These are phyloP conservation scores for Chlorella sorokiniana DNA, from an alignment of 139 green algal species.

Conservation along the genomic window DNA sequence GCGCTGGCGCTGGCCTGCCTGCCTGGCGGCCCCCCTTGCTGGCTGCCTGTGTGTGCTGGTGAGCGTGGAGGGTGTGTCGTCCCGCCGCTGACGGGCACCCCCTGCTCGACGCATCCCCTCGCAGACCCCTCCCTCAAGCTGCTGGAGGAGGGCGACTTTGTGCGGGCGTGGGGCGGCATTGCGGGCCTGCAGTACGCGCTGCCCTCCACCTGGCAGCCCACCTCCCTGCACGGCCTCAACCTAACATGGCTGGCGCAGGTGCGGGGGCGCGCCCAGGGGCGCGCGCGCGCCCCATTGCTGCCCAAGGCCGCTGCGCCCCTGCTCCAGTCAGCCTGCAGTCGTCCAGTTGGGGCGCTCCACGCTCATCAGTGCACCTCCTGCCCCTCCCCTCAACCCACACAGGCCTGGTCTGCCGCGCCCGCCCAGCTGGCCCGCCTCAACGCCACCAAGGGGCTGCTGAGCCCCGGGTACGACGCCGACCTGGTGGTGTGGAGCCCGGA, in stretches of 20 bases:
- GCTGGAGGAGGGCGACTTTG: slow-evolving; percentile 85
- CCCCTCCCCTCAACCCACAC: neutral
- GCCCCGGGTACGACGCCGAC: slow-evolving; percentile 81
- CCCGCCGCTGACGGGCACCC: neutral
- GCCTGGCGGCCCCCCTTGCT: neutral
- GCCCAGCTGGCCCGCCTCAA: slow-evolving; percentile 68
- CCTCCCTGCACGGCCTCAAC: slow-evolving; percentile 16
- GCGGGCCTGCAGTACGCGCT: slow-evolving; percentile 89
- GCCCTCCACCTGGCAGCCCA: slow-evolving; percentile 79
- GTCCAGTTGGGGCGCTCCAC: too few relatives aligned
- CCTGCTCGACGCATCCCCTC: too few relatives aligned
- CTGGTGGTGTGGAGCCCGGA: slow-evolving; percentile 89
- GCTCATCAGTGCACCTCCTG: neutral
- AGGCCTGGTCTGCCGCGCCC: slow-evolving; percentile 50
- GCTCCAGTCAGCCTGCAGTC: neutral
- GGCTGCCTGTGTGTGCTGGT: too few relatives aligned
- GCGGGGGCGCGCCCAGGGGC: neutral
- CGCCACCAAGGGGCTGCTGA: slow-evolving; percentile 72
- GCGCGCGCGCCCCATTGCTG: neutral
- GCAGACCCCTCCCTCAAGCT: slow-evolving; percentile 70
- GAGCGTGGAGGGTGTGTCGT: neutral
- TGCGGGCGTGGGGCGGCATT: slow-evolving; percentile 94
- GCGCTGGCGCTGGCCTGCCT: neutral
- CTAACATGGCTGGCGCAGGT: slow-evolving; percentile 6
- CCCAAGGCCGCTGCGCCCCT: neutral